phyloP scores from a whole-genome alignment of 1,284 basidiomycete genomes.

The Papiliotrema laurentii region DNA sequence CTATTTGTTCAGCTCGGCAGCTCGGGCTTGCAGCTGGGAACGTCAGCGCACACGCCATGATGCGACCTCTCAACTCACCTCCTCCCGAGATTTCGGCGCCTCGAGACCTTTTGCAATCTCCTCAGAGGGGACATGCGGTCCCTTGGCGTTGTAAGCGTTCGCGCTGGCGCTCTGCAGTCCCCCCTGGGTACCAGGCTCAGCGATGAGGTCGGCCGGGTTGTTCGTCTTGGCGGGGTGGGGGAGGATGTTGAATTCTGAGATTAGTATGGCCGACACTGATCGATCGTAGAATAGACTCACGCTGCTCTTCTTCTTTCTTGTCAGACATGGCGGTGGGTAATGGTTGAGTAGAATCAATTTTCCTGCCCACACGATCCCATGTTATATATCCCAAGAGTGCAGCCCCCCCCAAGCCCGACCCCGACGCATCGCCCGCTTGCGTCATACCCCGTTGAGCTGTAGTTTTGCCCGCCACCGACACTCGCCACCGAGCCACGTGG shows the following conservation, averaged over 20 bases:
- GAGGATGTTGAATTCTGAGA: conserved; percentile 47
- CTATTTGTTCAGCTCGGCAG: conserved; percentile 32
- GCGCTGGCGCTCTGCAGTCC: conserved; percentile 32
- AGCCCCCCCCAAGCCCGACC: too few species aligned
- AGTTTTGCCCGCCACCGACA: too few species aligned
- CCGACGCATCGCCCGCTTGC: too few species aligned
- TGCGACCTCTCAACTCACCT: conserved; percentile 28
- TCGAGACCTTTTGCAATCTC: conserved; percentile 42
- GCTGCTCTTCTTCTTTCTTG: conserved; percentile 28
- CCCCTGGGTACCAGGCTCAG: conserved; percentile 29
- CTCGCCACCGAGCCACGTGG: too few species aligned
- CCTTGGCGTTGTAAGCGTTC: conserved; percentile 39
- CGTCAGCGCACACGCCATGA: background rate
- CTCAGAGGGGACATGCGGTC: conserved; percentile 34
- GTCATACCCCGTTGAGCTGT: too few species aligned
- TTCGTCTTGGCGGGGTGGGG: conserved; percentile 50
- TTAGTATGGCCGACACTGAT: background rate
- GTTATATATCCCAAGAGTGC: too few species aligned
- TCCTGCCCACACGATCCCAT: too few species aligned
- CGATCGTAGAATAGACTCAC: conserved; percentile 17
- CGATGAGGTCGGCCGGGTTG: conserved; percentile 45
- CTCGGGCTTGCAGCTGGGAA: conserved; percentile 29
- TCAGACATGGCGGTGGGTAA: conserved; percentile 15
- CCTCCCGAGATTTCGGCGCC: conserved; percentile 46
- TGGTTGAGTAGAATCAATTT: background rate